Evolutionary conservation across 2,329 filamentous ascomycete species (phyloP).

Genomic region (Pseudopyrenochaeta lycopersici): DNA sequence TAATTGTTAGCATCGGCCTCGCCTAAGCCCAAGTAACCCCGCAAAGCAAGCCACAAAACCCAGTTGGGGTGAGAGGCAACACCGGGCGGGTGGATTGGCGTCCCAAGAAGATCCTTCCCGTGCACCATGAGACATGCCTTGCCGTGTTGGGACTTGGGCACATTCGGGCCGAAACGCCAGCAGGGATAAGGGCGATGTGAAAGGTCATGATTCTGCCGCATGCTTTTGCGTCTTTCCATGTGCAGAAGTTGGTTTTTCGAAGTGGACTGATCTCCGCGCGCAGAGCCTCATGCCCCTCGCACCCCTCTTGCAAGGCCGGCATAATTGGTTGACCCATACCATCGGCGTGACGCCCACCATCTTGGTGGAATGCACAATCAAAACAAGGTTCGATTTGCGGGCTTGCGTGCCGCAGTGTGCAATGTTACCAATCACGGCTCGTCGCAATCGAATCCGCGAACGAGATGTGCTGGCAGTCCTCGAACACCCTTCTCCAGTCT

Average conservation of each 20-base stretch:
- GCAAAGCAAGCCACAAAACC: slow-evolving; percentile 24
- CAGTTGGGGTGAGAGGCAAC: slow-evolving; percentile 7
- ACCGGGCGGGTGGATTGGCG: slow-evolving; percentile 27
- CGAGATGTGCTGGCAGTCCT: slow-evolving; percentile 17
- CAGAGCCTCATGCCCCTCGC: slow-evolving; percentile 30
- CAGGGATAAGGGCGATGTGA: slow-evolving; percentile 8
- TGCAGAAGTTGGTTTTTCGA: slow-evolving; percentile 5
- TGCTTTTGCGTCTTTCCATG: slow-evolving; percentile 11
- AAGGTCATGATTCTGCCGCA: neutral
- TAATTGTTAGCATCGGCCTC: slow-evolving; percentile 33
- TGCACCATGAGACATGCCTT: slow-evolving; percentile 16
- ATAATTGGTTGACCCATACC: slow-evolving; percentile 7
- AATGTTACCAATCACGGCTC: slow-evolving; percentile 12
- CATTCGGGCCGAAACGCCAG: slow-evolving; percentile 11
- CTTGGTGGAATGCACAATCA: neutral
- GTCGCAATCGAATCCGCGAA: slow-evolving; percentile 5
- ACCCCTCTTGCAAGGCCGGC: neutral
- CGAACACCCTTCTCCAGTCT: slow-evolving; percentile 9
- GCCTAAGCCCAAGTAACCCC: slow-evolving; percentile 34
- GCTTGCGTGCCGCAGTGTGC: slow-evolving; percentile 11
- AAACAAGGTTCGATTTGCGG: slow-evolving; percentile 9
- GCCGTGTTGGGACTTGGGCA: slow-evolving; percentile 10
- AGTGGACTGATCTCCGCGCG: slow-evolving; percentile 18
- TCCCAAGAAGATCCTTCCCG: slow-evolving; percentile 27
- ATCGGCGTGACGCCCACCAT: slow-evolving; percentile 4